phyloP scores from a whole-genome alignment of 1,139 yeast species.

The Nakaseomyces glabratus region DNA sequence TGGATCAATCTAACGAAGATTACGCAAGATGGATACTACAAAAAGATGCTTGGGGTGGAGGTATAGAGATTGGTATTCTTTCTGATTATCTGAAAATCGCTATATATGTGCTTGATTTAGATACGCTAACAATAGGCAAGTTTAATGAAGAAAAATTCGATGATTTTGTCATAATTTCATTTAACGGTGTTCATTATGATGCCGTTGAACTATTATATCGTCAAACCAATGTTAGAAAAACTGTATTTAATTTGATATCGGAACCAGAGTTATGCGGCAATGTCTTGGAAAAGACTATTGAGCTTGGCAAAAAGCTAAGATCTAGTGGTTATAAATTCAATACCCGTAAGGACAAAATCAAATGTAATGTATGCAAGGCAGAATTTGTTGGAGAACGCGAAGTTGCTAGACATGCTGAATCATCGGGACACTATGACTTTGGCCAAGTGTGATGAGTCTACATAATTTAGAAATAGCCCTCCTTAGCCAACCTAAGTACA shows the following conservation, averaged over 20 bases:
- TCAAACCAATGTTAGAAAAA: constrained; percentile 20
- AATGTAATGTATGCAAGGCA: constrained; percentile 50
- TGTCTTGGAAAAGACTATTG: constrained; percentile 35
- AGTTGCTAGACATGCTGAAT: constrained; percentile 57
- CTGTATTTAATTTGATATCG: constrained; percentile 33
- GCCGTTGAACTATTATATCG: constrained; percentile 39
- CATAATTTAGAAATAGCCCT: no score
- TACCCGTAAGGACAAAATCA: constrained; percentile 49
- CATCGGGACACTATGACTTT: constrained; percentile 54
- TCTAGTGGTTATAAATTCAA: constrained; percentile 55
- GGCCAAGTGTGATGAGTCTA: constrained; percentile 46
- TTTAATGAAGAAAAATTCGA: constrained; percentile 40
- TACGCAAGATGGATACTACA: constrained; percentile 57
- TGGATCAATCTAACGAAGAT: constrained; percentile 44
- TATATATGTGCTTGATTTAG: constrained; percentile 60
- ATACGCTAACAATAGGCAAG: constrained; percentile 49
- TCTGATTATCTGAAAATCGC: constrained; percentile 46
- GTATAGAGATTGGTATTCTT: constrained; percentile 64
- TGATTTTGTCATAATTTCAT: constrained; percentile 47
- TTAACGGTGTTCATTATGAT: constrained; percentile 74
- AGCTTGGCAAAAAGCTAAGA: constrained; percentile 42
- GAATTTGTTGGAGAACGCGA: constrained; percentile 56
- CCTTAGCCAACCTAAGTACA: no score
- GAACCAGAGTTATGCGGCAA: constrained; percentile 24
- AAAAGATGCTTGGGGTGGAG: constrained; percentile 77